phyloP scores from a whole-genome alignment of 2,329 filamentous ascomycete genomes.

The Paramyrothecium sp. region DNA sequence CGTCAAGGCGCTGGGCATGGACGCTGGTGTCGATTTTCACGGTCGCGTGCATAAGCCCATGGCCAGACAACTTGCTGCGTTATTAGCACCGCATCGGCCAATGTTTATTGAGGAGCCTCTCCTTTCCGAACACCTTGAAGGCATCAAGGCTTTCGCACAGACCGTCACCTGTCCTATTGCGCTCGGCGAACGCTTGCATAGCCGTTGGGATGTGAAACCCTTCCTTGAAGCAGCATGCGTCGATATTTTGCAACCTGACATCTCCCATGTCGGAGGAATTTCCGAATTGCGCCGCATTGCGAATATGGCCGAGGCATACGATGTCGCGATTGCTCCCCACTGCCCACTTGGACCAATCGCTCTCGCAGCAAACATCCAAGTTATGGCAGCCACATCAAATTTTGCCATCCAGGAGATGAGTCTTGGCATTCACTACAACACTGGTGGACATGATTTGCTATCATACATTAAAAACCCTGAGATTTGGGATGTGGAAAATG shows the following conservation, averaged over 20 bases:
- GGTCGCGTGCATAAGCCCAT: constrained; percentile 77
- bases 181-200: constrained; percentile 70
- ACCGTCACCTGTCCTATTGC: constrained; percentile 59
- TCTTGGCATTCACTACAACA: constrained; percentile 77
- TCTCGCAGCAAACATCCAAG: constrained; percentile 68
- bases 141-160: constrained; percentile 43
- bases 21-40: constrained; percentile 76
- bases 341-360: constrained; percentile 73
- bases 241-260: constrained; percentile 72
- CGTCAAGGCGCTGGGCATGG: constrained; percentile 68
- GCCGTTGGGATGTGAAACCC: constrained; percentile 70
- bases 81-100: constrained; percentile 65
- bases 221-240: constrained; percentile 68
- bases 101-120: constrained; percentile 78
- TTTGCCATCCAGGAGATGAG: constrained; percentile 79
- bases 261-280: constrained; percentile 70
- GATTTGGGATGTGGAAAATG: constrained; percentile 65
- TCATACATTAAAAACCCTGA: constrained; percentile 65
- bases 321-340: constrained; percentile 71
- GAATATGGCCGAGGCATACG: constrained; percentile 70
- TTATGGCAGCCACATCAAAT: constrained; percentile 59
- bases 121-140: constrained; percentile 66
- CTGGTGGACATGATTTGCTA: constrained; percentile 60
- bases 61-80: constrained; percentile 71
- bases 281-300: constrained; percentile 70